Evolutionary conservation across 1,139 yeast genomes (phyloP).

Genomic region (Saccharomyces pastorianus): DNA sequence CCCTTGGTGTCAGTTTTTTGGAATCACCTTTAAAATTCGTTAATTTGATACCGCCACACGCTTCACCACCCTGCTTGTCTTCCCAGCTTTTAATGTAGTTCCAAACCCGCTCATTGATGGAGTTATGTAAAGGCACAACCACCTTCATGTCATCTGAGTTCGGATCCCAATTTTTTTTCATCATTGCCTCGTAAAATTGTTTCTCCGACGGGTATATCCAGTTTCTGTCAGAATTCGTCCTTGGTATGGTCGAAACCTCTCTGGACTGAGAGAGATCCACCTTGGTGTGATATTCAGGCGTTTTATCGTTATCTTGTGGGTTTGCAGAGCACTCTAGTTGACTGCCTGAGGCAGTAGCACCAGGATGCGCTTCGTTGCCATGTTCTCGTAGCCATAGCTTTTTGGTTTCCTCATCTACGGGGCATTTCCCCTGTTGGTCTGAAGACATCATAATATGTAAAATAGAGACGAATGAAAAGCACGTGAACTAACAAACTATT

Average conservation of each 20-base stretch:
- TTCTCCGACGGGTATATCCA: constrained; percentile 96
- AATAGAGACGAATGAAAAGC: neutral
- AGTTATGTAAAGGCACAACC: constrained; percentile 88
- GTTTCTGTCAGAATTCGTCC: constrained; percentile 54
- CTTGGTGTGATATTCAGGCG: constrained; percentile 25
- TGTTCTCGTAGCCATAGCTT: constrained; percentile 42
- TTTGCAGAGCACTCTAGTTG: constrained; percentile 23
- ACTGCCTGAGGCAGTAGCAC: neutral
- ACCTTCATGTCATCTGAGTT: constrained; percentile 75
- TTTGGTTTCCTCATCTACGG: constrained; percentile 56
- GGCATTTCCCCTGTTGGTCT: constrained; percentile 41
- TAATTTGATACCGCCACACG: constrained; percentile 79
- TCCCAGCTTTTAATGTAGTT: constrained; percentile 80
- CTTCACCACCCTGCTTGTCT: constrained; percentile 46
- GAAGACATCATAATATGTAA: neutral
- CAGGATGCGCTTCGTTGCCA: constrained; percentile 1
- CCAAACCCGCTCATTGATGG: constrained; percentile 94
- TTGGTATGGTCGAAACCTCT: constrained; percentile 76
- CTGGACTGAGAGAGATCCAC: constrained; percentile 55
- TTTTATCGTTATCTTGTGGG: neutral
- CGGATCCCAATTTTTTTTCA: constrained; percentile 83
- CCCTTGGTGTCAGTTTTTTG: constrained; percentile 78
- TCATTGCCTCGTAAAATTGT: constrained; percentile 92
- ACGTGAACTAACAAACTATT: neutral
- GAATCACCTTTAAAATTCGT: constrained; percentile 88